Evolutionary conservation across 192 early-diverging fungal species (phyloP).

Genomic region (Neocallimastix lanati): DNA sequence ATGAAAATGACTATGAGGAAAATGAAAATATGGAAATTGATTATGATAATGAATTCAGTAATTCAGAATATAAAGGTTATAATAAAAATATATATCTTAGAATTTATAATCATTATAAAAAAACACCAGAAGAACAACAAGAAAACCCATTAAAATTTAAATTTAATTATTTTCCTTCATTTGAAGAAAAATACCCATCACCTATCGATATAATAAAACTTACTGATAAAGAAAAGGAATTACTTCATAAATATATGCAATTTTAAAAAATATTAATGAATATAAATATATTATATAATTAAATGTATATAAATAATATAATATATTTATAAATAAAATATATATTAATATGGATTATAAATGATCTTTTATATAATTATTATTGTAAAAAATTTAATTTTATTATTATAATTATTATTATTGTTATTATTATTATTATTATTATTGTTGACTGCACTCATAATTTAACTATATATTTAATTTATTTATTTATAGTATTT

Average conservation of each 20-base stretch:
- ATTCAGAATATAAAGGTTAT: not conserved
- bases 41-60: too few species aligned
- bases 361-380: too few species aligned
- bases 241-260: not conserved
- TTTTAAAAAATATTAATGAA: not conserved
- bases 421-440: too few species aligned
- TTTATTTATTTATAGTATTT: too few species aligned
- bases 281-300: too few species aligned
- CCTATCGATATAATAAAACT: not conserved
- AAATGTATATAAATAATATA: too few species aligned
- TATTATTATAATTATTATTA: too few species aligned
- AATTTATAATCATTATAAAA: not conserved
- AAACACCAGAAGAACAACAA: not conserved
- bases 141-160: not conserved
- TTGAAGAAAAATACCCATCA: not conserved
- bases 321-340: too few species aligned
- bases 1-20: not conserved
- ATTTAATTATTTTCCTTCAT: not conserved
- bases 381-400: too few species aligned
- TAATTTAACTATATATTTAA: too few species aligned
- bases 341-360: too few species aligned
- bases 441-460: too few species aligned
- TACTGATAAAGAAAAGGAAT: not conserved
- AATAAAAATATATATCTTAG: not conserved
- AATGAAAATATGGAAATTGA: not conserved